Base-by-base conservation (phyloP, 2,329 filamentous ascomycete species). In the Xylariaceae sp. region DNA sequence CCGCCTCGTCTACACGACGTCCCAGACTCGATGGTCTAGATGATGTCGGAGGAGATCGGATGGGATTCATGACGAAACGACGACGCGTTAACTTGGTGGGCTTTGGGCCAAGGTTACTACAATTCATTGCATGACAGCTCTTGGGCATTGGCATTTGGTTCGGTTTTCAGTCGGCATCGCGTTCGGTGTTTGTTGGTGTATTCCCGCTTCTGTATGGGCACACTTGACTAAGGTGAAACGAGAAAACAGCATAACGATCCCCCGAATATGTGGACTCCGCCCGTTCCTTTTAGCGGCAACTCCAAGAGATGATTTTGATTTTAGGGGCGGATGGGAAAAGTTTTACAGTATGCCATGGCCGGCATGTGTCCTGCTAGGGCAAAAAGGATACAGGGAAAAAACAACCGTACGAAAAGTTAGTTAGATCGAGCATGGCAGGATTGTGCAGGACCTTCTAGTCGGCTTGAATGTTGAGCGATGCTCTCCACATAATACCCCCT, bases 121-220 rank as follows among this genome's bases (percentile, higher is more conserved):
- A 51, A 56, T 62, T 58, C 62, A 64, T 66, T 60, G 58, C 62
- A 65, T 59, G 51, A 60, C 45, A 59, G 59, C 53, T 60, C 53
- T 60, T 58, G 55, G 62, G 59, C 58, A 62, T 62, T 63, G 57
- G 55, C 48, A 54, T 62, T 60, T 47, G 50, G 50, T 56, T 64
- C 62, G 58, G 56, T 64, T 62, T 60, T 63, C 60, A 53, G 59
- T 62, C 53, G 63, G 67, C 67, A 69, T 69, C 62, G 65, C 66
- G 67, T 65, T 65, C 49, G 67, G 66, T 62, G 65, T 67, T 67
- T 58, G 57, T 61, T 61, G 59, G 62, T 66, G 64, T 65, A 60
- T 64, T 53, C 35, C 57, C 51, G 47, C 47, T 59, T 58, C 53
- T 60, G 57, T 61, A 46, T 65, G 65, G 53, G 63, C 63, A 66